Evolutionary conservation across 2,329 filamentous ascomycete genomes (phyloP).

Genomic region (Diaporthe vexans): DNA sequence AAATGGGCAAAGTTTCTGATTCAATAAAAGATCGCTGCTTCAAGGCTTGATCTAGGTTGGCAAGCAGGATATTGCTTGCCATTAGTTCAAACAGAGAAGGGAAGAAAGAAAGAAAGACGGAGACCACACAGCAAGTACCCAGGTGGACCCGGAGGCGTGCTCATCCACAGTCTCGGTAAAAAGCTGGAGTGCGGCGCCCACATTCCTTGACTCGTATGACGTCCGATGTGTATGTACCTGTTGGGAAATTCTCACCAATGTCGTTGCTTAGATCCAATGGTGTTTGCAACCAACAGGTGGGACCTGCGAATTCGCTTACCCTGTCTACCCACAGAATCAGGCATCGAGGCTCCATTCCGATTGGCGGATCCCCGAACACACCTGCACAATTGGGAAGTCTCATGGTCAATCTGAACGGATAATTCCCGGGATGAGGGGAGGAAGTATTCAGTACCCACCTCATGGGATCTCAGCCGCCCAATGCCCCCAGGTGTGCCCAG

Average conservation of each 20-base stretch:
- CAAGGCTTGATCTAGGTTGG: neutral
- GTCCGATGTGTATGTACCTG: neutral
- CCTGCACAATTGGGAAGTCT: neutral
- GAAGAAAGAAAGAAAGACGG: neutral
- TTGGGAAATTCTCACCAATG: neutral
- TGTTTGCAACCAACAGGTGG: neutral
- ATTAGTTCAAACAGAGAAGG: neutral
- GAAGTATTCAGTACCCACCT: too few relatives aligned
- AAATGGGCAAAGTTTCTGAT: neutral
- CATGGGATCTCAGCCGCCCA: too few relatives aligned
- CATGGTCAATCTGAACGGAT: neutral
- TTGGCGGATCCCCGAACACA: neutral
- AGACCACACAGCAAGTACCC: neutral
- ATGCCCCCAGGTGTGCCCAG: too few relatives aligned
- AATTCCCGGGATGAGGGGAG: too few relatives aligned
- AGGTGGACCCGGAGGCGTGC: neutral
- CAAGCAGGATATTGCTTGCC: neutral
- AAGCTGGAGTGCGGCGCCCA: neutral
- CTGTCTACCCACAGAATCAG: neutral
- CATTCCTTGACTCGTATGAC: neutral
- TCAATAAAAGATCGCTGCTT: neutral
- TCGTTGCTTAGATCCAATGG: neutral
- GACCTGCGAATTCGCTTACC: neutral
- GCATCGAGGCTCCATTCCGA: neutral
- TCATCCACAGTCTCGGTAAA: neutral